Percentiles rank a stretch among this genome's conserved stretches.
Evolutionary conservation across 176 grass and related monocot genomes (phyloP).

Genomic region (Dendrocalamus sinicus): DNA sequence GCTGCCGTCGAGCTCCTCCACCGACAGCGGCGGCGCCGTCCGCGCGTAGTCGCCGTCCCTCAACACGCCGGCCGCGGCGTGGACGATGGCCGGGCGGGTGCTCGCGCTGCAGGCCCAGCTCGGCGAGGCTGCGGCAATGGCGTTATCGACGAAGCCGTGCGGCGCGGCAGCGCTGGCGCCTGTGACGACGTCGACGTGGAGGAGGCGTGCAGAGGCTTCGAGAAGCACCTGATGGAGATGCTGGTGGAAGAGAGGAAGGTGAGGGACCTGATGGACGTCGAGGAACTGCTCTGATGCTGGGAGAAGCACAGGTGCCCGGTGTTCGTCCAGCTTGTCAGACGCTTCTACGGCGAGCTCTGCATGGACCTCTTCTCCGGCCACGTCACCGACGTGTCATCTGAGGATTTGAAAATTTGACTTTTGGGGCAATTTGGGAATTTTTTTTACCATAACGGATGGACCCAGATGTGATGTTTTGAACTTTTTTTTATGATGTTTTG

Average conservation of each 20-base stretch:
- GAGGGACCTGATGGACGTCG: constrained; percentile 78
- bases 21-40: not conserved
- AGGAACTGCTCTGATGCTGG: constrained; percentile 82
- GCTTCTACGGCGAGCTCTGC: constrained; percentile 90
- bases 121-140: not conserved
- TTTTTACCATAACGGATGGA: not conserved
- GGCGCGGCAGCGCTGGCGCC: not conserved
- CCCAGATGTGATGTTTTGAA: not conserved
- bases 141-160: constrained; percentile 8
- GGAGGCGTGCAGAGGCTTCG: constrained; percentile 73
- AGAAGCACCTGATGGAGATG: constrained; percentile 85
- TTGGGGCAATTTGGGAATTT: not conserved
- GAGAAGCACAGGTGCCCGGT: constrained; percentile 59
- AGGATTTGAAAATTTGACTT: not conserved
- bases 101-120: constrained; percentile 37
- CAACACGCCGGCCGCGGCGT: not conserved
- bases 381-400: constrained; percentile 1
- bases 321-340: constrained; percentile 69
- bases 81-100: constrained; percentile 26
- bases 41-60: constrained; percentile 39
- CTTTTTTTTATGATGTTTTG: not conserved
- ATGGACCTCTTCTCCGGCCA: constrained; percentile 62
- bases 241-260: constrained; percentile 81
- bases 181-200: constrained; percentile 36
- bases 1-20: constrained; percentile 16